These are phyloP conservation scores for Jatropha multifida DNA, from an alignment of 441 rosid species.

Conservation along the genomic window DNA sequence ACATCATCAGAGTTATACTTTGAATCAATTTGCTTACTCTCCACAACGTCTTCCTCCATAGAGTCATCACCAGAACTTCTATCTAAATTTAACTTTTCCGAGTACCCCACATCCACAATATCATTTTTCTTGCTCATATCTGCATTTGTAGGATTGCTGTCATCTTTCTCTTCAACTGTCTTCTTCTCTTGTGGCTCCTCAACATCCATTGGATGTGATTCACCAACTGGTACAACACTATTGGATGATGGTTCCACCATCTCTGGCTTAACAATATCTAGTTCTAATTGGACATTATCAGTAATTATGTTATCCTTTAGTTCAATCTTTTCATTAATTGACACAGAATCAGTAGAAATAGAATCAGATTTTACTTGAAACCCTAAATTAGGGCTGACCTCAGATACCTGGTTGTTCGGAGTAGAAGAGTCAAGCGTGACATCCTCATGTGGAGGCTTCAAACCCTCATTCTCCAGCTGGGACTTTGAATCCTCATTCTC, in stretches of 20 bases:
- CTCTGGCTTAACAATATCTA: constrained; percentile 86
- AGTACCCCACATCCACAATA: constrained; percentile 64
- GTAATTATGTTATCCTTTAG: constrained; percentile 92
- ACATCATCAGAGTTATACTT: constrained; percentile 53
- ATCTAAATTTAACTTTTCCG: constrained; percentile 93
- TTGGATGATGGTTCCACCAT: constrained; percentile 77
- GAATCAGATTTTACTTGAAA: constrained; percentile 98
- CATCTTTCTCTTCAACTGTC: constrained; percentile 72
- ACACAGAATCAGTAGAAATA: constrained; percentile 96
- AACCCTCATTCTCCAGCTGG: constrained; percentile 25
- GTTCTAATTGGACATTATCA: constrained; percentile 96
- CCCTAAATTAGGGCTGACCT: constrained; percentile 96
- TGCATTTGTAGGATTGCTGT: constrained; percentile 55
- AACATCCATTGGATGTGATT: constrained; percentile 91
- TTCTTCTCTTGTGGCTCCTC: constrained; percentile 73
- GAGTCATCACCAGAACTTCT: constrained; percentile 98
- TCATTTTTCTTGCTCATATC: constrained; percentile 69
- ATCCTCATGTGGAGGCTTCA: constrained; percentile 39
- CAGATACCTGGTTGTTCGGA: constrained; percentile 90
- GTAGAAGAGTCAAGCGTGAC: constrained; percentile 55
- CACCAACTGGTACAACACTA: constrained; percentile 49
- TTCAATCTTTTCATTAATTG: constrained; percentile 95
- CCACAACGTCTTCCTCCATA: constrained; percentile 89
- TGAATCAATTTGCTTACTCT: constrained; percentile 71
- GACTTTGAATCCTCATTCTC: constrained; percentile 25